Evolutionary conservation across 2,329 filamentous ascomycete species (phyloP), one percentile per base, ranked within the genome.

Genomic region (Fusarium decemcellulare): DNA sequence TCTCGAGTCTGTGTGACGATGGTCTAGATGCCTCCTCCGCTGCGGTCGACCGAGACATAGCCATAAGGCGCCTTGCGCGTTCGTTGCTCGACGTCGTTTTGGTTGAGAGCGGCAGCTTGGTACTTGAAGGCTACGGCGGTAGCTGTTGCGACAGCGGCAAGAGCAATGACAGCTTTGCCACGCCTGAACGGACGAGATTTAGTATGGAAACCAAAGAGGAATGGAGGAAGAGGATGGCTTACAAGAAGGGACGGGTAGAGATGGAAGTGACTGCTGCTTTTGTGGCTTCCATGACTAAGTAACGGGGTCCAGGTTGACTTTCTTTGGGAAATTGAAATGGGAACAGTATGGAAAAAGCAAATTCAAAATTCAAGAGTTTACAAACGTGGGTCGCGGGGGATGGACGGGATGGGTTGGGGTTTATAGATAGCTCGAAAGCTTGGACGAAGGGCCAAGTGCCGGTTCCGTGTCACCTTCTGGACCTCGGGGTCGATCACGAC

Each of bases 41-140:
- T 87, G 27, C 85, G 81, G 58, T 87, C 85, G 59, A 87, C 85
- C 59, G 80, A 83, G 59, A 87, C 85, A 73, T 86, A 84, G 52
- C 82, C 78, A 65, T 81, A 81, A 27, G 78, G 77, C 6, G 75
- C 72, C 39, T 76, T 75, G 60, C 69, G 68, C 32, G 75, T 77
- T 72, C 78, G 79, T 77, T 85, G 83, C 40, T 80, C 80, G 34
- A 76, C 62, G 69, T 86, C 84, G 77, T 85, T 85, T 59, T 77
- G 76, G 40, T 74, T 76, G 30, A 84, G 67, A 5, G 77, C 75
- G 32, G 75, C 66, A 34, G 81, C 76, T 42, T 80, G 74, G 73
- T 82, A 83, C 43, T 68, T 74, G 67, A 78, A 75, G 54, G 73
- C 73, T 14, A 66, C 63, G 52, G 74, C 63, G 30, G 76, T 63